Percentiles rank a stretch among this genome's conserved stretches.
Conservation (phyloP, 2,329 filamentous ascomycete species). For the Aspergillus caelatus region DNA sequence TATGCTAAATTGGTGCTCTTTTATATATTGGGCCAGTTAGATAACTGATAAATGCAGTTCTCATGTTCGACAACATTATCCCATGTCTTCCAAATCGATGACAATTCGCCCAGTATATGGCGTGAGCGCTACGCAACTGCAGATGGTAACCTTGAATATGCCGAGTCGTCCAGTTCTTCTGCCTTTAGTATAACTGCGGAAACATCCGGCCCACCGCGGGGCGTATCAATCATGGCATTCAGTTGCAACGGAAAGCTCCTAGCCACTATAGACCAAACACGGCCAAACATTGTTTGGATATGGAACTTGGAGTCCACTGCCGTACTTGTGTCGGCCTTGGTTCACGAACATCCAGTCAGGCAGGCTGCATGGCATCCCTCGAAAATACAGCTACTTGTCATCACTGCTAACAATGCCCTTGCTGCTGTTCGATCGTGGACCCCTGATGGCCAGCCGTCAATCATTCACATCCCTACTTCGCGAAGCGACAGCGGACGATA, state of each 20-base stretch:
- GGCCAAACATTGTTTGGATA: slow-evolving; percentile 50
- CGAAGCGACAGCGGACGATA: slow-evolving; percentile 39
- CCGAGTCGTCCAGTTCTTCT: slow-evolving; percentile 41
- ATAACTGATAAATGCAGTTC: slow-evolving; percentile 28
- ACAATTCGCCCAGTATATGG: slow-evolving; percentile 37
- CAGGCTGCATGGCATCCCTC: slow-evolving; percentile 45
- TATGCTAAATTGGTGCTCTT: background rate
- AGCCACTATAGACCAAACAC: slow-evolving; percentile 43
- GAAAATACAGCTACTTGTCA: slow-evolving; percentile 41
- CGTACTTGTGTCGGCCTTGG: slow-evolving; percentile 37
- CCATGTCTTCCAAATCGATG: slow-evolving; percentile 35
- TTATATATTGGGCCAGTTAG: background rate
- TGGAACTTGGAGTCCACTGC: slow-evolving; percentile 40
- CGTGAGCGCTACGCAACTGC: slow-evolving; percentile 33
- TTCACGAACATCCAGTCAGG: slow-evolving; percentile 46
- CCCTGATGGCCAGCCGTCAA: slow-evolving; percentile 30
- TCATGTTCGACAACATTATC: slow-evolving; percentile 38
- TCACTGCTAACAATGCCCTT: slow-evolving; percentile 36
- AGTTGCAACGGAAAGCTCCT: slow-evolving; percentile 40
- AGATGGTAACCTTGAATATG: slow-evolving; percentile 38
- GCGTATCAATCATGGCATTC: slow-evolving; percentile 45
- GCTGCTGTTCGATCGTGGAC: slow-evolving; percentile 39
- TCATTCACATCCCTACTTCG: slow-evolving; percentile 34
- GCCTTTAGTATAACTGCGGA: slow-evolving; percentile 36
- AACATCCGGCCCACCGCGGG: slow-evolving; percentile 32